These are phyloP conservation scores for Diplodia mutila DNA, from an alignment of 2,329 filamentous ascomycete species.

Conservation along the genomic window DNA sequence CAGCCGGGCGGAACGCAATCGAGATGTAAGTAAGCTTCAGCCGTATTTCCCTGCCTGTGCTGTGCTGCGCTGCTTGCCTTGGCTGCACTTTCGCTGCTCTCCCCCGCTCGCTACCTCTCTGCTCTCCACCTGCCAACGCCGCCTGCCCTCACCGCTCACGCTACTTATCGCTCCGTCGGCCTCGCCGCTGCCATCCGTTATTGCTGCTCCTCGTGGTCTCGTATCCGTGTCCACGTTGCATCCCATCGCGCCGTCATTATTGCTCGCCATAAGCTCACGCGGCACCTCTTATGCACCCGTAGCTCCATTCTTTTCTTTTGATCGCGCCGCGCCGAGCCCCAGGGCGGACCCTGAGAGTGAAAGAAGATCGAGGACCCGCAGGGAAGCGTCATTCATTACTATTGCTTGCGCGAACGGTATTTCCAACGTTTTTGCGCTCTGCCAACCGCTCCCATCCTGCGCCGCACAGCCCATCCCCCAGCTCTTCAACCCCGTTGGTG, in stretches of 20 bases:
- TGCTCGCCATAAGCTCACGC: conserved; percentile 10
- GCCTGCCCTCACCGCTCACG: conserved; percentile 4
- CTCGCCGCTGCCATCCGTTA: background rate
- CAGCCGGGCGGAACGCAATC: conserved; percentile 8
- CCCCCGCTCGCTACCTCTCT: background rate
- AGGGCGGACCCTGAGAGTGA: conserved; percentile 4
- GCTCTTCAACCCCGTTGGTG: background rate
- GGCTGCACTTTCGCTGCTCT: background rate
- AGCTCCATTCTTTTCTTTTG: background rate
- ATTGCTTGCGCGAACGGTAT: background rate
- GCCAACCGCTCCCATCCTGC: background rate
- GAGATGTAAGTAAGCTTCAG: conserved; percentile 5
- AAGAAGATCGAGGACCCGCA: background rate
- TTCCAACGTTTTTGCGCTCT: background rate
- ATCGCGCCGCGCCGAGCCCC: conserved; percentile 4
- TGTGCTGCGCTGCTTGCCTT: background rate
- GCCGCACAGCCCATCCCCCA: background rate
- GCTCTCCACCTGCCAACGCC: conserved; percentile 4
- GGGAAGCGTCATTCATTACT: background rate
- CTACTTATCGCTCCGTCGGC: background rate
- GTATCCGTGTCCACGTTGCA: conserved; percentile 22
- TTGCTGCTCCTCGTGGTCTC: conserved; percentile 17
- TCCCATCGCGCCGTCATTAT: background rate
- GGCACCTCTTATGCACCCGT: conserved; percentile 9
- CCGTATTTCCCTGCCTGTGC: background rate